Evolutionary conservation across 2,329 filamentous ascomycete species (phyloP).

Genomic region (Scortechinia acanthostroma): DNA sequence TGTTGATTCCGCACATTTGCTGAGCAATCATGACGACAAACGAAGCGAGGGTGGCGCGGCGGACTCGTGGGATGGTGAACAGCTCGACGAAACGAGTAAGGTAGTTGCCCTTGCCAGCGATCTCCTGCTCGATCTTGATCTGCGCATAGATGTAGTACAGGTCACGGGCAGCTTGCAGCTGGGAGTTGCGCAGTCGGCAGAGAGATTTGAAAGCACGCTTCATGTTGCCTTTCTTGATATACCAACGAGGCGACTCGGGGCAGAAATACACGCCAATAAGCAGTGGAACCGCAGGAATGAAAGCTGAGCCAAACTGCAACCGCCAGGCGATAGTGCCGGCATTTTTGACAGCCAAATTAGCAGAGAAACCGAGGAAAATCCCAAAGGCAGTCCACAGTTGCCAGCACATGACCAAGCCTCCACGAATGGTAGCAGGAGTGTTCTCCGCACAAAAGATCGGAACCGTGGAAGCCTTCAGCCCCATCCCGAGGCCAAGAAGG

Average conservation of each 20-base stretch:
- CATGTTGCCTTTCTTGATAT: conserved; percentile 60
- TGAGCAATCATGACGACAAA: conserved; percentile 76
- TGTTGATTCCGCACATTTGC: conserved; percentile 68
- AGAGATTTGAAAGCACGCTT: conserved; percentile 50
- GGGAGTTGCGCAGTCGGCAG: conserved; percentile 38
- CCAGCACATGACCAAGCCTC: conserved; percentile 78
- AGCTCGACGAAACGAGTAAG: conserved; percentile 54
- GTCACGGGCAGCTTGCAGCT: conserved; percentile 50
- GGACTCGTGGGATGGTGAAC: conserved; percentile 63
- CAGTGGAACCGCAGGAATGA: conserved; percentile 51
- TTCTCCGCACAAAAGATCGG: conserved; percentile 74
- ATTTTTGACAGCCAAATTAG: conserved; percentile 48
- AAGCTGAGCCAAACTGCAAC: conserved; percentile 56
- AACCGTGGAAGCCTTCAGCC: conserved; percentile 62
- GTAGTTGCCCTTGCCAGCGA: conserved; percentile 44
- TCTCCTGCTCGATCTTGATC: conserved; percentile 47
- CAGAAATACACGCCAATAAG: conserved; percentile 56
- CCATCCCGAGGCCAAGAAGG: conserved; percentile 71
- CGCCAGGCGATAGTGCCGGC: conserved; percentile 48
- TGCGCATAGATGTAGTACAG: conserved; percentile 60
- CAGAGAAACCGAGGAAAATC: conserved; percentile 52
- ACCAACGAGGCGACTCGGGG: conserved; percentile 59
- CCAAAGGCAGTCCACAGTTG: conserved; percentile 57
- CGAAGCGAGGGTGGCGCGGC: conserved; percentile 69
- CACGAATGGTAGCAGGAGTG: conserved; percentile 61